Base-by-base conservation (phyloP, 257 asterid species). In the Cynanchum wilfordii region DNA sequence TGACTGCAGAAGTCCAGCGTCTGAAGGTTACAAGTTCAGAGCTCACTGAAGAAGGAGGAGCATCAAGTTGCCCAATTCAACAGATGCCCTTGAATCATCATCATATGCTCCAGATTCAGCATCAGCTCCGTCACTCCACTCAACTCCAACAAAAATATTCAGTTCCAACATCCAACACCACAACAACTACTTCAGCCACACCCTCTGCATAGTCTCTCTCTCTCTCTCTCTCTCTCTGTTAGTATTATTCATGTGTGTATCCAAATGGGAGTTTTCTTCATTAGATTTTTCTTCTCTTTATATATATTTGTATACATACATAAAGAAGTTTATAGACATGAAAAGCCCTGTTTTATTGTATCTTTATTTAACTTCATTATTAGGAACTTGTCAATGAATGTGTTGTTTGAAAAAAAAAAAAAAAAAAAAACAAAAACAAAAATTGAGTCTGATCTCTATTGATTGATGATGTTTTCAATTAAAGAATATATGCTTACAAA, bases 1-100 rank as follows among this genome's bases (percentile, higher is more conserved):
- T 92, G 80, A 80, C 82, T 51, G 87, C 86, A 12, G 98, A 92
- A 76, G 89, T 92, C 47, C 95, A 89, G 73, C 96, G 88, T 62
- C 76, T 92, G 62, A 92, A 87, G 73, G 80, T 87, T 76, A 86
- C 79, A 20, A 75, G 84, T 38, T 79, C 71, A 65, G 88, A 85
- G 84, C 79, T 80, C 16, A 70, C 86, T 76, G 91, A 89, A 36
- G 90, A 81, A 36, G 90, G 83, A n/a, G 76, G 83, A 57, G 49
- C 82, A 42, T 84, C 87, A 9, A 78, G 75, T 45, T 73, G 78
- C 68, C 49, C 42, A 17, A 70, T 76, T n/a, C 95, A 81, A 22
- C 87, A 80, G 57, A 75, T 71, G 7, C 72, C 84, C 1, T n/a
- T 44, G 76, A 89, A 86, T 10, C 10, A 42, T 87, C 92, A 84